Percentiles rank a stretch among this genome's conserved stretches.
Conservation (phyloP, 2,329 filamentous ascomycete genomes). For the Cladosporium sp. region DNA sequence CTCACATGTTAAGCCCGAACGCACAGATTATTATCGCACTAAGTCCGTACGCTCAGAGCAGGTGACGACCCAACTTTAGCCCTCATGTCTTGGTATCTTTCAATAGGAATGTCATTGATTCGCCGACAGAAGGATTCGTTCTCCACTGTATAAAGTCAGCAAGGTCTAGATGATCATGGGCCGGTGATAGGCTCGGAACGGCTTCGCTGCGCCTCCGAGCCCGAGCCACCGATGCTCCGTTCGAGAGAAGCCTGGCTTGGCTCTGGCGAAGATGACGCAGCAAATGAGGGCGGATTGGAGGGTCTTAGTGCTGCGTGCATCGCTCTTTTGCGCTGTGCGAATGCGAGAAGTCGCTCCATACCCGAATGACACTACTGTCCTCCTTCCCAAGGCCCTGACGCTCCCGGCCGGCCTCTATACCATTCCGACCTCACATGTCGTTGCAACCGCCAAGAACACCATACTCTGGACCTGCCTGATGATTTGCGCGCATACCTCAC, state of each 20-base stretch:
- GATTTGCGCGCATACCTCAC: background rate
- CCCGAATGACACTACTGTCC: background rate
- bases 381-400: background rate
- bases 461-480: background rate
- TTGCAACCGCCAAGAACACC: background rate
- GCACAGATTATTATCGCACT: background rate
- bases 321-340: slow-evolving; percentile 17
- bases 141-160: background rate
- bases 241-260: background rate
- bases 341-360: slow-evolving; percentile 9
- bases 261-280: slow-evolving; percentile 13
- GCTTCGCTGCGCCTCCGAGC: background rate
- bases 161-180: background rate
- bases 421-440: background rate
- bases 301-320: background rate
- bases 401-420: background rate
- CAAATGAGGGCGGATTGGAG: slow-evolving; percentile 13
- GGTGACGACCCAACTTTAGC: background rate
- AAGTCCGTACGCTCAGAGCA: background rate
- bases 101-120: background rate
- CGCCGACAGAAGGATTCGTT: background rate
- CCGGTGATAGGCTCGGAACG: background rate
- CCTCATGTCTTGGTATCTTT: background rate
- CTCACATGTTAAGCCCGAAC: background rate
- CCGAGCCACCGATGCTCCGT: background rate